Conservation (phyloP, 805 yeast species). For the Starmerella geochares region DNA sequence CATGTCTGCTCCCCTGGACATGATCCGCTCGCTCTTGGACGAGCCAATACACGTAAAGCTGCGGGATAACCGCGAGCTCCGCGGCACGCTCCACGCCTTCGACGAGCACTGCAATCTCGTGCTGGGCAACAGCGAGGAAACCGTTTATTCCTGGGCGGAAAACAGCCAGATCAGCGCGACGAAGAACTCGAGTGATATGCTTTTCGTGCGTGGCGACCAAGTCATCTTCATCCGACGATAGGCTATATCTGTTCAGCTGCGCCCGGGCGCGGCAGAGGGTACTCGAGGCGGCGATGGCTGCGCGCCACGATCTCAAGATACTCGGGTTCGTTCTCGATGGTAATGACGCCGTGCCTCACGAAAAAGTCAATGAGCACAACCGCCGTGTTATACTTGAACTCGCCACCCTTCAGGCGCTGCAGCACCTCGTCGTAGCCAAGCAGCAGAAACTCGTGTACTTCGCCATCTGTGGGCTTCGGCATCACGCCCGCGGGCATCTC, state of each 20-base stretch:
- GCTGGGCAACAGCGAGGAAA: conserved; percentile 83
- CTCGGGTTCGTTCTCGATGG: conserved; percentile 55
- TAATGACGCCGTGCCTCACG: conserved; percentile 69
- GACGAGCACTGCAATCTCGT: conserved; percentile 96
- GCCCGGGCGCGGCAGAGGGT: conserved; percentile 38
- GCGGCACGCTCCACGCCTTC: conserved; percentile 83
- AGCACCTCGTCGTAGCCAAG: conserved; percentile 51
- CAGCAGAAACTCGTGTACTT: conserved; percentile 63
- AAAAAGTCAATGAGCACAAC: conserved; percentile 71
- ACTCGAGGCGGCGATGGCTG: conserved; percentile 62
- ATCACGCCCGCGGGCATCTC: conserved; percentile 34
- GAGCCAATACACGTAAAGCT: conserved; percentile 79
- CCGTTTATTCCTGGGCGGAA: conserved; percentile 50
- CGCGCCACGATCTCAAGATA: conserved; percentile 50
- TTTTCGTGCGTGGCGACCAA: conserved; percentile 95
- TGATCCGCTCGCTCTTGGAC: conserved; percentile 74
- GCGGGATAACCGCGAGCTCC: conserved; percentile 87
- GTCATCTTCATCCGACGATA: conserved; percentile 56
- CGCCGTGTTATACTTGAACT: conserved; percentile 87
- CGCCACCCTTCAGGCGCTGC: conserved; percentile 40
- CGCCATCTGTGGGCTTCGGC: conserved; percentile 60
- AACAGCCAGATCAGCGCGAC: conserved; percentile 39
- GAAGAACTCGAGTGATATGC: conserved; percentile 63
- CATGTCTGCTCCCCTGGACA: conserved; percentile 72
- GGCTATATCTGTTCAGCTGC: background rate